Evolutionary conservation across 352 stramenopile genomes (phyloP), one percentile per base, ranked within the genome.

Genomic region (Phytophthora podocarpi): DNA sequence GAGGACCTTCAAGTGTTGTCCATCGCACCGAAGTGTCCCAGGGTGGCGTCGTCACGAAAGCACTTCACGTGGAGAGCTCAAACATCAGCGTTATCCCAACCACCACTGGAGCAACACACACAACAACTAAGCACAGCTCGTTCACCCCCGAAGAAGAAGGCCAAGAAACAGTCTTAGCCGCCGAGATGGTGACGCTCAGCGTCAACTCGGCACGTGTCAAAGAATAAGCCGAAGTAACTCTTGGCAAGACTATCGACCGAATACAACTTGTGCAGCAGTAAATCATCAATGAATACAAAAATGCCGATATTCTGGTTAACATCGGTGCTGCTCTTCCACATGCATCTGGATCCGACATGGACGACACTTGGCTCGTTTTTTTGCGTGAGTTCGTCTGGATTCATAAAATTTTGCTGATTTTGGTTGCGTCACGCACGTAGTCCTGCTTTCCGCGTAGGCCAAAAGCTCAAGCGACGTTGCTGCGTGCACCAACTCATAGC

Each of bases 21-120:
- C 65, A 89, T 50, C 34, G 73, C 5, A 79, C 71, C 10, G 61
- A 70, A 7, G 80, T 92, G 15, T 64, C 70, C 3, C 78, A 89
- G 37, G 63, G 49, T 9, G 76, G 73, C 1, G 51, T 89, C 27
- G 57, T 64, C 9, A 64, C 79, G 13, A 78, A 74, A 43, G 32
- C 51, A 28, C 57, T 68, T 42, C n/a, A 45, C 4, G 36, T 78
- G 23, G 45, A 64, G 16, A 59, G 26, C 10, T 45, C 37, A 3
- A 46, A 5, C 21, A 34, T n/a, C 12, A 42, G 31, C 13, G 40
- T 57, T 20, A 56, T 11, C 28, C 31, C 52, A 15, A 43, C 5
- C 21, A 47, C 15, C n/a, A 34, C 20, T 20, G 15, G 13, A 42
- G 21, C 11, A 32, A 48, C 0, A n/a, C 10, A 28, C 40, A 36